Evolutionary conservation across 495 filamentous ascomycete genomes (phyloP).

Genomic region (Podospora comata): DNA sequence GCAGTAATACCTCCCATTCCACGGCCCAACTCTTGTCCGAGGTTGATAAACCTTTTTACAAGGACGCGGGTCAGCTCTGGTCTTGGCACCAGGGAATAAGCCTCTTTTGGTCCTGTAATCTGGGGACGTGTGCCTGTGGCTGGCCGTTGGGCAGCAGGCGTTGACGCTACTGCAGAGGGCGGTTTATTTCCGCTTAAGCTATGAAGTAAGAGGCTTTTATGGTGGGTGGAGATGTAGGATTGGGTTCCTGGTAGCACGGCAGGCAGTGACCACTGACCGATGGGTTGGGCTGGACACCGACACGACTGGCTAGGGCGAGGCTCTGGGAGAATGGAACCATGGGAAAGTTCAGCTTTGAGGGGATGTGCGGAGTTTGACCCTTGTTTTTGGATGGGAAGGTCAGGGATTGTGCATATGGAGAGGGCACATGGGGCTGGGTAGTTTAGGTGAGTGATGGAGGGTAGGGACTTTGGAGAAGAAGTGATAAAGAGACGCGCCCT

Average conservation of each 20-base stretch:
- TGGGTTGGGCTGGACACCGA: background rate
- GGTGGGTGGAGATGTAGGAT: no score
- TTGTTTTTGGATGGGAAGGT: background rate
- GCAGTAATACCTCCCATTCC: background rate
- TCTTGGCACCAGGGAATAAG: background rate
- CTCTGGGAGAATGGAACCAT: background rate
- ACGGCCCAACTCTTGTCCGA: background rate
- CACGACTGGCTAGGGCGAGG: background rate
- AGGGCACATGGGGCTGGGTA: background rate
- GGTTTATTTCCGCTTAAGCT: background rate
- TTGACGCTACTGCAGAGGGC: background rate
- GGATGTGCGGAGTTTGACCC: background rate
- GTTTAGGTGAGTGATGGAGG: no score
- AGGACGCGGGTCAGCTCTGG: background rate
- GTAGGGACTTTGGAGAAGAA: background rate
- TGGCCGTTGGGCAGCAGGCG: background rate
- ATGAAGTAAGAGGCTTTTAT: background rate
- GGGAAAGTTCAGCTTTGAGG: background rate
- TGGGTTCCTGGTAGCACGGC: background rate
- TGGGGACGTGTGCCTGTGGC: background rate
- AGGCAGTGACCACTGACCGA: background rate
- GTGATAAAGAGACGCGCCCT: background rate
- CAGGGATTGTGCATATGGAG: background rate
- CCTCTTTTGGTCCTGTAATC: background rate
- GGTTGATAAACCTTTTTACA: background rate